These are phyloP conservation scores for Lactifluus subvellereus DNA, from an alignment of 768 basidiomycete genomes.

Conservation along the genomic window DNA sequence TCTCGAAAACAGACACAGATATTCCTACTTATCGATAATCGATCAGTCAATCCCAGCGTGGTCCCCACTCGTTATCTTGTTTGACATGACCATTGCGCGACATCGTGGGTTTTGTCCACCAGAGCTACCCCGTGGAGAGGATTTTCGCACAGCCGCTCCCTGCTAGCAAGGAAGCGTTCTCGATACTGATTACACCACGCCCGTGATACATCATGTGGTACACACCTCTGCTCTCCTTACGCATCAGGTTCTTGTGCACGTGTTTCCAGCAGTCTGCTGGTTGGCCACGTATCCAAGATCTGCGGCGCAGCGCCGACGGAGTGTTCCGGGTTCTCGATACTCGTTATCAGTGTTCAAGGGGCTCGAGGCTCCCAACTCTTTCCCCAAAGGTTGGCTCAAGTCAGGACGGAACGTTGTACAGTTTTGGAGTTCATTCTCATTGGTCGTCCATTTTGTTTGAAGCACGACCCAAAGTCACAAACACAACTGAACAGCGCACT, in stretches of 20 bases:
- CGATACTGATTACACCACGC: background rate
- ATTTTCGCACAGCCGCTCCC: background rate
- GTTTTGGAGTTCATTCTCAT: background rate
- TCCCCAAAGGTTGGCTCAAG: slow-evolving; percentile 51
- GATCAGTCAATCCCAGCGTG: background rate
- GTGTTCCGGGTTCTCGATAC: slow-evolving; percentile 29
- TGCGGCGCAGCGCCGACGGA: slow-evolving; percentile 40
- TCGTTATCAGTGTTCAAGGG: background rate
- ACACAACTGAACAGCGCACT: background rate
- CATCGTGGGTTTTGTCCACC: background rate
- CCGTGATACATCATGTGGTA: slow-evolving; percentile 9
- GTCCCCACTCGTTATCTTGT: background rate
- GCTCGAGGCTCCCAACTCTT: slow-evolving; percentile 30
- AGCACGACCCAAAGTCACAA: background rate
- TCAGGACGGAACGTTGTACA: slow-evolving; percentile 34
- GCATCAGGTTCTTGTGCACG: background rate
- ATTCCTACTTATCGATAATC: background rate
- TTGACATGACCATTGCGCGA: background rate
- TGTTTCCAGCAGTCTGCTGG: background rate
- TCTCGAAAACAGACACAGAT: background rate
- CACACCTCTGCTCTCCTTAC: background rate
- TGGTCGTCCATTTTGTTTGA: background rate
- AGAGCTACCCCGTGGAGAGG: background rate
- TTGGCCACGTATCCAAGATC: background rate
- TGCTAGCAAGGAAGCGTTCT: background rate